phyloP scores from a whole-genome alignment of 345 rosid genomes.

The Euphorbia pulcherrima region DNA sequence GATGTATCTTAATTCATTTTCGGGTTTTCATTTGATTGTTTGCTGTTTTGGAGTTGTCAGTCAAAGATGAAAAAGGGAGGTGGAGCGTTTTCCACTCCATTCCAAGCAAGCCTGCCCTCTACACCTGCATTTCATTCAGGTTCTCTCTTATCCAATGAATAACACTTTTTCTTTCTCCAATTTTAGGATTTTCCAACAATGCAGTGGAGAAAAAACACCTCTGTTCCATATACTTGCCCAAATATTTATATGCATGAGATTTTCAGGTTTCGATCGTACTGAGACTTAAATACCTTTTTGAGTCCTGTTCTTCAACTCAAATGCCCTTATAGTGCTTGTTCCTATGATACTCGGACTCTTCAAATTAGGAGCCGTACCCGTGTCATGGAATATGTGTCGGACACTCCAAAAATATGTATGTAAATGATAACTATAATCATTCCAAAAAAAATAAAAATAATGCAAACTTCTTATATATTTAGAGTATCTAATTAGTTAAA shows the following conservation, averaged over 20 bases:
- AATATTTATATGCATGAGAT: neutral
- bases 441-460: no score
- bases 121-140: slow-evolving; percentile 45
- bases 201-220: neutral
- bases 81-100: slow-evolving; percentile 31
- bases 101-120: slow-evolving; percentile 27
- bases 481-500: no score
- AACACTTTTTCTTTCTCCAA: neutral
- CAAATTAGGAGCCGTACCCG: no score
- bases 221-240: neutral
- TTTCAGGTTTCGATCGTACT: slow-evolving; percentile 8
- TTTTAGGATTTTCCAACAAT: neutral
- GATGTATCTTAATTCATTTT: neutral
- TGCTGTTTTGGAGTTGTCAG: slow-evolving; percentile 41
- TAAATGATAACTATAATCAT: no score
- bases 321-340: no score
- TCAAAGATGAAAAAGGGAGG: slow-evolving; percentile 71
- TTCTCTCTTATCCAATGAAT: slow-evolving; percentile 18
- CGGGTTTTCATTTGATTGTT: neutral
- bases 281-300: no score
- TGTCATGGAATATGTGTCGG: no score
- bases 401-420: no score
- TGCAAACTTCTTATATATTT: no score
- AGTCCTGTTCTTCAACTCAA: no score
- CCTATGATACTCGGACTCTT: no score